Base-by-base conservation (phyloP, 768 basidiomycete genomes). In the Termitomyces sp. region DNA sequence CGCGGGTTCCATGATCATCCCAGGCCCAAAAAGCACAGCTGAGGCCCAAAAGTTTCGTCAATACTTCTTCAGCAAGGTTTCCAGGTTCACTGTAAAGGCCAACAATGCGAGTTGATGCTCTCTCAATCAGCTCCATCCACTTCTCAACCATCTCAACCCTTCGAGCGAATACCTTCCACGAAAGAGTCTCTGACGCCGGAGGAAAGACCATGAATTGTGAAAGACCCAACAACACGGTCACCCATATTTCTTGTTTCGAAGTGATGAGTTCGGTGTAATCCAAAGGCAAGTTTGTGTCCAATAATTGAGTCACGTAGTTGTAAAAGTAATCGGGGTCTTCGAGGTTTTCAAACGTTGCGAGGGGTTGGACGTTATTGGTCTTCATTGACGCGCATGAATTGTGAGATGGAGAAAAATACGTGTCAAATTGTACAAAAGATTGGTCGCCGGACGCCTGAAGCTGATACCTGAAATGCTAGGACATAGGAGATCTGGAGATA, bases 151-250 rank as follows among this genome's bases (percentile, higher is more conserved):
- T 72, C 55, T 73, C 76, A 55, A 84, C 74, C 62, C 82, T 84
- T 64, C 87, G 85, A 62, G 82, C 77, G 62, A 83, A 76, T 12
- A 78, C 76, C 42, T 72, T 73, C 82, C 86, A 89, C 2, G 75
- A 69, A 26, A 79, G 72, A 33, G 72, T 68, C 24, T 72, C 73
- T n/a, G 82, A 79, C 10, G 78, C 71, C 16, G 62, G 60, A n/a
- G 85, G 84, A 65, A 89, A 85, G 42, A 85, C 76, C 62, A 83
- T 77, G 57, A 81, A 76, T 45, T 85, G 82, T 1, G 82, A 76
- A 24, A 87, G 71, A 0, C 76, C 80, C 46, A 75, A 65, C 49
- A 87, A 72, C 56, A 86, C 73, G 27, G 77, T 75, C 12, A 78
- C 65, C 84, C 83, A 87, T 57, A 72, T 65, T 22, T 72, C 67